Percentiles rank a stretch among this genome's conserved stretches.
These are phyloP conservation scores for Lachancea kluyveri DNA, from an alignment of 805 yeast species.

Conservation along the genomic window DNA sequence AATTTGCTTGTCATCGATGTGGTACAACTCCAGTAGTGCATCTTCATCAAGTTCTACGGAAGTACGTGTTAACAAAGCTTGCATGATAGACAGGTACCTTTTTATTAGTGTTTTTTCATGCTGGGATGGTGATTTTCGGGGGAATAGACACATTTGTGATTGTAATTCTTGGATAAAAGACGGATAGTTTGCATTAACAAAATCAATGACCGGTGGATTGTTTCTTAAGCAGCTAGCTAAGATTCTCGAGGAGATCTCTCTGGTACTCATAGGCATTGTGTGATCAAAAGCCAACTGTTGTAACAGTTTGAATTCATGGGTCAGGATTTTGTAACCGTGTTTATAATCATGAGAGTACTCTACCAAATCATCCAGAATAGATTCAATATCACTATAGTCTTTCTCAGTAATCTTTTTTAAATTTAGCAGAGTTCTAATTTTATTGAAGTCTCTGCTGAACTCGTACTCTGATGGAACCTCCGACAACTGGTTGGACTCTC, in stretches of 20 bases:
- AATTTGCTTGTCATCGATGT: conserved; percentile 17
- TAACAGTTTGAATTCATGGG: conserved; percentile 23
- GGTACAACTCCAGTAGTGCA: conserved; percentile 16
- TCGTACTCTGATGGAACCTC: conserved; percentile 17
- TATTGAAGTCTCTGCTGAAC: conserved; percentile 25
- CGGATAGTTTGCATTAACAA: conserved; percentile 33
- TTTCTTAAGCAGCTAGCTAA: conserved; percentile 68
- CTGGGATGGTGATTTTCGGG: conserved; percentile 5
- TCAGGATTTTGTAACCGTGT: conserved; percentile 45
- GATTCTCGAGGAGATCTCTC: conserved; percentile 53
- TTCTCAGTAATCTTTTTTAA: conserved; percentile 11
- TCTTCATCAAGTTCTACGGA: conserved; percentile 13
- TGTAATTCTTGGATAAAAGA: conserved; percentile 23
- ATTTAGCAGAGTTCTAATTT: conserved; percentile 20
- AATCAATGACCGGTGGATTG: conserved; percentile 53
- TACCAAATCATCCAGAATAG: conserved; percentile 34
- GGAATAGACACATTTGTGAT: too few species aligned
- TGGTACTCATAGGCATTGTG: conserved; percentile 17
- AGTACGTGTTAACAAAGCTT: conserved; percentile 18
- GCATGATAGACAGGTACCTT: conserved; percentile 26
- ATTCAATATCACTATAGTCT: conserved; percentile 17
- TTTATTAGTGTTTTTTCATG: conserved; percentile 12
- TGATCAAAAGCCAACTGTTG: conserved; percentile 13
- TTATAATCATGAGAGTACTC: conserved; percentile 67
- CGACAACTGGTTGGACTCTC: conserved; percentile 17